phyloP scores from a whole-genome alignment of 371 early-diverging fungal species.

The Apophysomyces sp. region DNA sequence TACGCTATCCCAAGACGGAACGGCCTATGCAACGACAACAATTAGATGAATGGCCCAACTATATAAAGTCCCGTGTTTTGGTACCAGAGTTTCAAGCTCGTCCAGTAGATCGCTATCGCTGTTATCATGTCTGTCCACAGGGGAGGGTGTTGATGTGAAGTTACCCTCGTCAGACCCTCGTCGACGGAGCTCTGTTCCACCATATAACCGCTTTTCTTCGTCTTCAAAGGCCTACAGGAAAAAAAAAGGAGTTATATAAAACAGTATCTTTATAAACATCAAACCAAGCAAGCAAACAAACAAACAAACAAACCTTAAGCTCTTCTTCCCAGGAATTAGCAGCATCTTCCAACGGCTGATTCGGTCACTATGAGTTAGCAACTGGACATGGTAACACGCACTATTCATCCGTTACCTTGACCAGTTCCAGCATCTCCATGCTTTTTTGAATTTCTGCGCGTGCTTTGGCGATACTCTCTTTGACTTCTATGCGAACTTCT shows the following conservation, averaged over 20 bases:
- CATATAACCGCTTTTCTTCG: slow-evolving; percentile 28
- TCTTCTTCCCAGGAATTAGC: slow-evolving; percentile 38
- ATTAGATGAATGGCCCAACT: background rate
- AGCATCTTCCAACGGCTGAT: slow-evolving; percentile 39
- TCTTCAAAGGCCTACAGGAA: slow-evolving; percentile 34
- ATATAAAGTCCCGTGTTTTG: background rate
- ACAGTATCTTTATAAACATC: too few species aligned
- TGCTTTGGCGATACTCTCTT: slow-evolving; percentile 50
- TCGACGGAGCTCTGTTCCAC: slow-evolving; percentile 22
- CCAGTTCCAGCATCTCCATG: slow-evolving; percentile 43
- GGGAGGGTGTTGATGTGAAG: slow-evolving; percentile 27
- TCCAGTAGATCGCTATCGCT: slow-evolving; percentile 24
- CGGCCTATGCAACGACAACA: slow-evolving; percentile 16
- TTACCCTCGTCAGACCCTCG: slow-evolving; percentile 36
- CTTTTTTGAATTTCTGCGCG: slow-evolving; percentile 57
- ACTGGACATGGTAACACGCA: background rate
- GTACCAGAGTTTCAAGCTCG: slow-evolving; percentile 34
- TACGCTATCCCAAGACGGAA: slow-evolving; percentile 27
- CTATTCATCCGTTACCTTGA: slow-evolving; percentile 16
- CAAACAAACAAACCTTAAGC: slow-evolving; percentile 21
- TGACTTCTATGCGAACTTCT: slow-evolving; percentile 33
- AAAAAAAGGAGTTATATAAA: background rate
- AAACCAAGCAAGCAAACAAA: background rate
- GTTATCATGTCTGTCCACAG: slow-evolving; percentile 11
- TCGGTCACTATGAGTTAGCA: background rate